Evolutionary conservation across 2,329 filamentous ascomycete species (phyloP).

Genomic region (Colletotrichum theobromicola): DNA sequence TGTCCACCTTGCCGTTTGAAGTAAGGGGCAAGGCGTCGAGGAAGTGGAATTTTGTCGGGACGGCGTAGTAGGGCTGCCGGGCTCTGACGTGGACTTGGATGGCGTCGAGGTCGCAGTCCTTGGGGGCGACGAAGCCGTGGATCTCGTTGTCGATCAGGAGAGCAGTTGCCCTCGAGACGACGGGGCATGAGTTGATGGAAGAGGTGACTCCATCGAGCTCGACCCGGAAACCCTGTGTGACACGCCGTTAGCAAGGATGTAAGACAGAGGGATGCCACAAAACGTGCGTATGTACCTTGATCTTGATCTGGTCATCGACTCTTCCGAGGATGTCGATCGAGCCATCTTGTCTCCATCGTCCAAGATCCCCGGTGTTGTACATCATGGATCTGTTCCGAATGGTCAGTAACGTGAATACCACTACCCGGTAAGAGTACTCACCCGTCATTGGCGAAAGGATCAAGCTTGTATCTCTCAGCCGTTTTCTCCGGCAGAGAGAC

Average conservation of each 20-base stretch:
- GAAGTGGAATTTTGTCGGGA: conserved; percentile 50
- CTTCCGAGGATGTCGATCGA: conserved; percentile 60
- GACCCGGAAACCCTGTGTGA: conserved; percentile 59
- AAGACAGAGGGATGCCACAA: neutral
- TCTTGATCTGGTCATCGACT: conserved; percentile 65
- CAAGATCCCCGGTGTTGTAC: conserved; percentile 67
- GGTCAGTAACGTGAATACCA: accelerated
- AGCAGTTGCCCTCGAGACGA: conserved; percentile 51
- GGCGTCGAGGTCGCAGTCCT: conserved; percentile 34
- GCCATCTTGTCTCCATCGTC: conserved; percentile 58
- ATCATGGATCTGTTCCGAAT: conserved; percentile 46
- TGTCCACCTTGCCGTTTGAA: conserved; percentile 62
- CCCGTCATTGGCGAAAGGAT: conserved; percentile 58
- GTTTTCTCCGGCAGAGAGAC: conserved; percentile 59
- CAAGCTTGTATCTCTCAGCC: conserved; percentile 50
- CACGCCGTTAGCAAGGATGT: neutral
- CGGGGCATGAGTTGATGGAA: conserved; percentile 49
- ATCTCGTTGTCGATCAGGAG: conserved; percentile 52
- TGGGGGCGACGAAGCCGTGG: conserved; percentile 49
- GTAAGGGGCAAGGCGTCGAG: conserved; percentile 54
- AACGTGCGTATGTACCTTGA: conserved; percentile 29
- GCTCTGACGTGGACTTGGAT: conserved; percentile 42
- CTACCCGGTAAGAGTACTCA: conserved; percentile 30
- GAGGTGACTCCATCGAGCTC: conserved; percentile 63
- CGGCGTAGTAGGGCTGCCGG: conserved; percentile 59